These are phyloP conservation scores for Ambrosiella xylebori DNA, from an alignment of 2,329 filamentous ascomycete species.

Conservation along the genomic window DNA sequence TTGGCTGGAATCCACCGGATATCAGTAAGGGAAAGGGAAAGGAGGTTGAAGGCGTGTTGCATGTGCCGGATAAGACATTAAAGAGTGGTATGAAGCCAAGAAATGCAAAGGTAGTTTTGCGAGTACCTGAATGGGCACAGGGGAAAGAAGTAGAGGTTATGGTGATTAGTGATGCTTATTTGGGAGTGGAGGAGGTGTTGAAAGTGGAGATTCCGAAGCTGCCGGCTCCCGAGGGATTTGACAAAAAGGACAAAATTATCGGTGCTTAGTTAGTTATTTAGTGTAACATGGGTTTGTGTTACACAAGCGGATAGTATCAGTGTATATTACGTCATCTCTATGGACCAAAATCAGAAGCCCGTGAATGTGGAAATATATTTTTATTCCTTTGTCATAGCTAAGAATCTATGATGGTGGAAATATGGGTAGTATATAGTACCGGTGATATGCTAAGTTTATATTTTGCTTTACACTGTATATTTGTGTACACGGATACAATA, in stretches of 20 bases:
- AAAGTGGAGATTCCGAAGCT: slow-evolving; percentile 35
- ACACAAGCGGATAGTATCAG: neutral
- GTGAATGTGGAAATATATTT: neutral
- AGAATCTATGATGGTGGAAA: too few relatives aligned
- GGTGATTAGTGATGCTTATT: slow-evolving; percentile 75
- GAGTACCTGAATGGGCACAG: slow-evolving; percentile 26
- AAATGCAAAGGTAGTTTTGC: slow-evolving; percentile 1
- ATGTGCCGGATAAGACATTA: slow-evolving; percentile 2
- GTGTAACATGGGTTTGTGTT: too few relatives aligned
- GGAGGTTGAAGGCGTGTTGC: slow-evolving; percentile 14
- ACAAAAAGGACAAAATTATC: slow-evolving; percentile 1
- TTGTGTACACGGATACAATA: too few relatives aligned
- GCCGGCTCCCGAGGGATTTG: slow-evolving; percentile 19
- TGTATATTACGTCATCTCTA: neutral
- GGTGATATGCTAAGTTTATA: too few relatives aligned
- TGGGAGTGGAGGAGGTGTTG: slow-evolving; percentile 47
- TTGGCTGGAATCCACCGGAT: slow-evolving; percentile 44
- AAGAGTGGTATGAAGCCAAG: slow-evolving; percentile 8
- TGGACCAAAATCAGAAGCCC: neutral
- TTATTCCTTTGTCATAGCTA: neutral
- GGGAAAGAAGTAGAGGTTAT: slow-evolving; percentile 51
- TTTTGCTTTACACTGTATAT: too few relatives aligned
- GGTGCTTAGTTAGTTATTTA: too few relatives aligned
- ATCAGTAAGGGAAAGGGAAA: slow-evolving; percentile 15
- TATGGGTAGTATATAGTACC: too few relatives aligned